These are phyloP conservation scores for Fusarium sp. DNA, from an alignment of 2,329 filamentous ascomycete genomes.

Conservation along the genomic window DNA sequence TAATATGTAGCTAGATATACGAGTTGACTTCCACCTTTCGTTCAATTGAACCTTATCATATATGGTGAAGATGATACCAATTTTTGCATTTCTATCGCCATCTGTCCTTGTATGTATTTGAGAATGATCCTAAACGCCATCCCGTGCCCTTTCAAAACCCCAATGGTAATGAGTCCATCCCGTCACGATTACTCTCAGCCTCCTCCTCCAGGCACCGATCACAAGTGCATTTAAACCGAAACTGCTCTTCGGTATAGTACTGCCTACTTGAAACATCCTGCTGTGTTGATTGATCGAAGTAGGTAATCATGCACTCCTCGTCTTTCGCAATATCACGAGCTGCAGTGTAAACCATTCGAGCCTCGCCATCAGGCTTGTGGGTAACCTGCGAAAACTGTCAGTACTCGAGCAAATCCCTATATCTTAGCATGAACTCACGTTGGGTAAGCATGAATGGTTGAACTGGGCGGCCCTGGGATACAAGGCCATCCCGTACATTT, in stretches of 20 bases:
- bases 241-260: slow-evolving; percentile 35
- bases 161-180: slow-evolving; percentile 42
- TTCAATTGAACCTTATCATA: too few species aligned
- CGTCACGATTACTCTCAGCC: slow-evolving; percentile 36
- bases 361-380: slow-evolving; percentile 43
- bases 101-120: too few species aligned
- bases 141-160: not conserved
- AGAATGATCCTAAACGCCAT: not conserved
- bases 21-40: too few species aligned
- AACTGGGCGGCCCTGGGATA: slow-evolving; percentile 49
- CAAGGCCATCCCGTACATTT: slow-evolving; percentile 45
- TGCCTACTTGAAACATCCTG: slow-evolving; percentile 38
- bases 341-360: slow-evolving; percentile 47
- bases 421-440: slow-evolving; percentile 34
- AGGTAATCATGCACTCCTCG: slow-evolving; percentile 48
- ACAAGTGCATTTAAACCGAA: slow-evolving; percentile 46
- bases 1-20: too few species aligned
- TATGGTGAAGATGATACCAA: too few species aligned
- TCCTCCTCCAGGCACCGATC: slow-evolving; percentile 45
- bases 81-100: not conserved
- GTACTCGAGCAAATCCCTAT: rapidly evolving
- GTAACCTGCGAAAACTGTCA: slow-evolving; percentile 35
- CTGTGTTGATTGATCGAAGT: slow-evolving; percentile 44
- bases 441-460: slow-evolving; percentile 50
- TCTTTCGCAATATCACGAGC: slow-evolving; percentile 41